phyloP scores from a whole-genome alignment of 73 alveolate genomes.

The Tetrahymena borealis region DNA sequence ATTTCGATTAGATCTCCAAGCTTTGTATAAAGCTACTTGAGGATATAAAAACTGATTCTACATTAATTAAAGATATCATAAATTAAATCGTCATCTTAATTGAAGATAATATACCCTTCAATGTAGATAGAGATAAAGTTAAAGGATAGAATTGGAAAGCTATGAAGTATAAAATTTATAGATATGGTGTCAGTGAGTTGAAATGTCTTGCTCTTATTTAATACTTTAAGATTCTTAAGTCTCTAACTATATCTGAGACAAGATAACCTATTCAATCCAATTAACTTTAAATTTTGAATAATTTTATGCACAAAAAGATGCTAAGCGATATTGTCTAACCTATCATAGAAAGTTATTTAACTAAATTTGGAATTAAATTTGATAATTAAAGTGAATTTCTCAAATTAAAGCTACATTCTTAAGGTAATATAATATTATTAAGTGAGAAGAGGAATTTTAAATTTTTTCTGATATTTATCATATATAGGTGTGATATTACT shows the following conservation, averaged over 20 bases:
- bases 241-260: not conserved
- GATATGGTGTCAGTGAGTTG: not conserved
- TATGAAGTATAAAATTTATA: not conserved
- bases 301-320: not conserved
- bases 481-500: conserved; percentile 10
- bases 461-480: not conserved
- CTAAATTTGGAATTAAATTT: not conserved
- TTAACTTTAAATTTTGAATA: conserved; percentile 24
- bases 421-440: not conserved
- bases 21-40: not conserved
- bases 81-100: not conserved
- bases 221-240: conserved; percentile 20
- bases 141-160: not conserved
- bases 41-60: not conserved
- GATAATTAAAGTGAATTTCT: not conserved
- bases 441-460: not conserved
- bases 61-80: not conserved
- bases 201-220: not conserved
- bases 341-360: not conserved
- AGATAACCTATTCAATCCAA: not conserved
- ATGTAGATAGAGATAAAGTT: not conserved
- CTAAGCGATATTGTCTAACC: conserved; percentile 19
- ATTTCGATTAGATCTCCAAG: not conserved
- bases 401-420: not conserved
- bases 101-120: not conserved